Evolutionary conservation across 2,329 filamentous ascomycete genomes (phyloP), one percentile per base, ranked within the genome.

Genomic region (Purpureocillium lavendulum): DNA sequence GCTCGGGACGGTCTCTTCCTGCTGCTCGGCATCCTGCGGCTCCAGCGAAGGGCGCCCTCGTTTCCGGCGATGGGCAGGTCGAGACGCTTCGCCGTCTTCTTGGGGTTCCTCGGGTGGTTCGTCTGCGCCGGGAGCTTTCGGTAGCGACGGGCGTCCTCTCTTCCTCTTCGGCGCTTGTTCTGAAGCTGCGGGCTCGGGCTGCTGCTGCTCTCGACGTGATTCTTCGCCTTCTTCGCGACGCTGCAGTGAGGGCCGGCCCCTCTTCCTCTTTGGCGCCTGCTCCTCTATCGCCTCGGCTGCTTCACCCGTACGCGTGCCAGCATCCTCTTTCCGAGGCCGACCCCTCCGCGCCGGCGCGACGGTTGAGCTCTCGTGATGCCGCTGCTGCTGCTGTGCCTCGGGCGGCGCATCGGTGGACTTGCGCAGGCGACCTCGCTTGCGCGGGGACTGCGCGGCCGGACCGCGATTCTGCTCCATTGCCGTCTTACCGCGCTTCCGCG

Each of bases 401-500:
- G 31, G 30, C 11, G 31, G 33, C 35, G 17, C 34, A 37, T 35
- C 37, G 33, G 26, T 41, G 30, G 30, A 30, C 29, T 15, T 12
- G 29, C 24, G 34, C 33, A 14, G 40, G 12, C 8, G 16, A 26
- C 18, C n/a, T 15, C 21, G 7, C 42, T 13, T 16, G 13, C 12
- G 33, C 32, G 15, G 16, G 10, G 21, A 26, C 6, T 5, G 6
- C 6, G 21, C 21, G 21, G 21, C 21, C 6, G 21, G 21, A 18
- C 33, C 3, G 31, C 35, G 18, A 35, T 14, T 21, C 37, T 35
- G 21, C 30, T 42, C 21, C 21, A 26, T 26, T 5, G 21, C 21
- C 24, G 37, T 33, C 3, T 46, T 51, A 14, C 53, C 51, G n/a
- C 52, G 56, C 42, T 52, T 58, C 35, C 33, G 38, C 2, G 45